Conservation (phyloP, 768 basidiomycete genomes). For the Leccinellum albellum region DNA sequence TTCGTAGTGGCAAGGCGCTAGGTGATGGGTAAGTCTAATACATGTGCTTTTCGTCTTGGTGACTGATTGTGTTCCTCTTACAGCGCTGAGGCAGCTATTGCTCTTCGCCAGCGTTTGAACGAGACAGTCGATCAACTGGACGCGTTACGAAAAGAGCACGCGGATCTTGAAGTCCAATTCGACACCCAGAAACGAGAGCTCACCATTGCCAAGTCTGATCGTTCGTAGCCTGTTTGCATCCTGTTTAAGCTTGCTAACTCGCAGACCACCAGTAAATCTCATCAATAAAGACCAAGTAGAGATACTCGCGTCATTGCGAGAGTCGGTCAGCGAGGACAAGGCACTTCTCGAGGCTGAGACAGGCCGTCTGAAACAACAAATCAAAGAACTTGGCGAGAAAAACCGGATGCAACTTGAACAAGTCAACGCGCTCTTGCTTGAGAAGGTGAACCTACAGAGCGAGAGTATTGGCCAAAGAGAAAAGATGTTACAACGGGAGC, state of each 20-base stretch:
- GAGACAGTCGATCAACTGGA: slow-evolving; percentile 86
- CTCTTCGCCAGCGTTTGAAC: slow-evolving; percentile 80
- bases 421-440: slow-evolving; percentile 77
- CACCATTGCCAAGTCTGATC: slow-evolving; percentile 79
- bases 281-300: slow-evolving; percentile 94
- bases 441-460: slow-evolving; percentile 87
- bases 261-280: slow-evolving; percentile 60
- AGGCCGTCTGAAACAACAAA: slow-evolving; percentile 57
- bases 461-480: slow-evolving; percentile 90
- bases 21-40: slow-evolving; percentile 66
- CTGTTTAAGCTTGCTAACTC: slow-evolving; percentile 1
- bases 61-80: slow-evolving; percentile 4
- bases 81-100: slow-evolving; percentile 84
- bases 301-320: slow-evolving; percentile 79
- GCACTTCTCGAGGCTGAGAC: slow-evolving; percentile 67
- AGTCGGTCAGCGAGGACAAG: slow-evolving; percentile 88
- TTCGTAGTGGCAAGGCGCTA: slow-evolving; percentile 77
- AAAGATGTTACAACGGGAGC: slow-evolving; percentile 79
- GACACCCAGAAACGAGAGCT: slow-evolving; percentile 64
- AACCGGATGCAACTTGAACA: slow-evolving; percentile 89
- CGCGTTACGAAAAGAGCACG: slow-evolving; percentile 57
- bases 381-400: slow-evolving; percentile 74
- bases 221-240: slow-evolving; percentile 41
- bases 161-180: slow-evolving; percentile 67
- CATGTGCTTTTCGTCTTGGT: neutral